Percentiles rank a stretch among this genome's conserved stretches.
These are phyloP conservation scores for Talaromyces sp. DNA, from an alignment of 2,329 filamentous ascomycete genomes.

Conservation along the genomic window DNA sequence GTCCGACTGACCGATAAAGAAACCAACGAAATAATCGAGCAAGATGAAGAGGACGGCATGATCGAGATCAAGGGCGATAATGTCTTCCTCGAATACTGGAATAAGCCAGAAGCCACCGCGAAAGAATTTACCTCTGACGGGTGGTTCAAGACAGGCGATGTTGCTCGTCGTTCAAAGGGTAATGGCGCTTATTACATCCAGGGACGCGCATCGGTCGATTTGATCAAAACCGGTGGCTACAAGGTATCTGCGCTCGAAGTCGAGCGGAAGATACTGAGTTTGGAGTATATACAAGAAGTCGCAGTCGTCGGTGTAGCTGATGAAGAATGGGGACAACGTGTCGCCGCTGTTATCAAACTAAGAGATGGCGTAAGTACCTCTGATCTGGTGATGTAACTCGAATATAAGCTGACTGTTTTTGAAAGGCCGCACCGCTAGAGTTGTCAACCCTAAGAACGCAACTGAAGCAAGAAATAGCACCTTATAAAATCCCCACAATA, in stretches of 20 bases:
- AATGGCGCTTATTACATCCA: constrained; percentile 51
- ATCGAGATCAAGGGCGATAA: constrained; percentile 44
- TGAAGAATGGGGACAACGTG: constrained; percentile 54
- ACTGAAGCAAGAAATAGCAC: constrained; percentile 69
- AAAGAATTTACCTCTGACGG: constrained; percentile 47
- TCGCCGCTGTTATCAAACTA: constrained; percentile 52
- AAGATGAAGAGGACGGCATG: constrained; percentile 39
- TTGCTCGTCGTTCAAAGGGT: constrained; percentile 33
- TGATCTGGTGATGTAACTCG: neutral
- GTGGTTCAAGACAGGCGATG: constrained; percentile 51
- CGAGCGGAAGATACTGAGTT: constrained; percentile 51
- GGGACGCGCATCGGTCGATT: constrained; percentile 51
- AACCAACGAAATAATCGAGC: constrained; percentile 31
- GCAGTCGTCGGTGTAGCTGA: constrained; percentile 54
- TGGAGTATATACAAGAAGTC: constrained; percentile 51
- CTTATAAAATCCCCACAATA: constrained; percentile 92
- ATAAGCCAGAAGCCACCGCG: constrained; percentile 45
- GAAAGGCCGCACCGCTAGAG: constrained; percentile 22
- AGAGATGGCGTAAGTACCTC: constrained; percentile 30
- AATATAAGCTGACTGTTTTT: neutral
- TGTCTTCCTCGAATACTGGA: constrained; percentile 36
- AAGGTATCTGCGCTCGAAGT: constrained; percentile 56
- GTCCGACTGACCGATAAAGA: constrained; percentile 46
- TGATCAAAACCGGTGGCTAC: constrained; percentile 57
- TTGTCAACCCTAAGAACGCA: constrained; percentile 31